Evolutionary conservation across 768 basidiomycete genomes (phyloP), one percentile per base, ranked within the genome.

Genomic region (Psilocybe tampanensis): DNA sequence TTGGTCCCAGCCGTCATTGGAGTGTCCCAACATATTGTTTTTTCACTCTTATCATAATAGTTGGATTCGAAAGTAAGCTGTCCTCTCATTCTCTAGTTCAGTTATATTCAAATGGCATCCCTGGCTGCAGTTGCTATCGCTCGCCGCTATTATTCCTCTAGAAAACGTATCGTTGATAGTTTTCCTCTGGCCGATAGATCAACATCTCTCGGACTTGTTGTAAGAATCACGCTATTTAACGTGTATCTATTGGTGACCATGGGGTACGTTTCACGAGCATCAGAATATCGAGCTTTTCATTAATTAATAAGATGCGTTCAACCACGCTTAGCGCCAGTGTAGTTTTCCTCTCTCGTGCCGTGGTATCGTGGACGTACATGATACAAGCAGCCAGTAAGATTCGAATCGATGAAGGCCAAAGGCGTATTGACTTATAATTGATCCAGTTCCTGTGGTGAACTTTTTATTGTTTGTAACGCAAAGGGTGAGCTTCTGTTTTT

Each of bases 391-490:
- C 78, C 13, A 59, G 84, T 85, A 56, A 64, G 81, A 43, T 11
- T 41, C 50, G 36, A 44, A 42, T 13, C 21, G 48, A 41, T 34
- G 60, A 47, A 12, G 3, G 8, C 13, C 19, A 18, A 57, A 62
- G 44, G 63, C 48, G 6, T 54, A 9, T 50, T 39, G 13, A 36
- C 21, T 52, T 6, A 54, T 36, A 21, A 24, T 54, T 44, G 44
- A 33, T 22, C 11, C 54, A 84, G 83, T 86, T 21, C 84, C 85
- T 0, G 63, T 85, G 17, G 74, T 70, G 0, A 77, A 79, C 2
- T 73, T 79, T 47, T 47, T 82, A 32, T 65, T 84, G 5, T 82
- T 86, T 62, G 83, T 78, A 26, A 69, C 75, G 7, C 81, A 82
- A 59, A 75, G 72, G 74, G 84, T 79, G 56, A 43, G 70, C 11